phyloP scores from a whole-genome alignment of 2,329 filamentous ascomycete species.

The Teratosphaeria pseudoeucalypti region DNA sequence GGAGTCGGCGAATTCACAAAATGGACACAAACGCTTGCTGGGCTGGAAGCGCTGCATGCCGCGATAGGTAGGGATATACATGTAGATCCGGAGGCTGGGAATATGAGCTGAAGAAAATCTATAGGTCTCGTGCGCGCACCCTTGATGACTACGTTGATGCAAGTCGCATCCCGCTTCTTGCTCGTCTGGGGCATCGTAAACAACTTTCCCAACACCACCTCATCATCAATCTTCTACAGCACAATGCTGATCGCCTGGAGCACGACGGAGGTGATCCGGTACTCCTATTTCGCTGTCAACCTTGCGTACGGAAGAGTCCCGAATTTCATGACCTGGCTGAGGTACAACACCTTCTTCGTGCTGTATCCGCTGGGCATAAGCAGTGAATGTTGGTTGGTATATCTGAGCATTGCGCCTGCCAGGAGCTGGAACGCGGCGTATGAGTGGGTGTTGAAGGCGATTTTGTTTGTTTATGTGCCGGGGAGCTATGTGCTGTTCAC shows the following conservation, averaged over 20 bases:
- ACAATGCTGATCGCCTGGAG: slow-evolving; percentile 82
- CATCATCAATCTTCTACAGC: slow-evolving; percentile 51
- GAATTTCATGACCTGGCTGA: slow-evolving; percentile 60
- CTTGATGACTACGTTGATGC: slow-evolving; percentile 74
- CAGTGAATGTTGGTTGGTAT: slow-evolving; percentile 77
- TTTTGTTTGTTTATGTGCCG: slow-evolving; percentile 69
- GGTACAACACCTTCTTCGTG: slow-evolving; percentile 85
- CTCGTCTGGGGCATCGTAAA: slow-evolving; percentile 80
- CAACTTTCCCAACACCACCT: slow-evolving; percentile 57
- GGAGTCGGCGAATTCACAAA: slow-evolving; percentile 58
- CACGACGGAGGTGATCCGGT: slow-evolving; percentile 83
- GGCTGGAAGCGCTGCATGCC: slow-evolving; percentile 75
- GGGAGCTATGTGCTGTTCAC: slow-evolving; percentile 77
- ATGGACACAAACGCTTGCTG: slow-evolving; percentile 73
- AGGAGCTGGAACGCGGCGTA: slow-evolving; percentile 40
- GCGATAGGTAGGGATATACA: slow-evolving; percentile 50
- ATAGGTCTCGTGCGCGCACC: slow-evolving; percentile 77
- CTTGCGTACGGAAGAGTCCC: slow-evolving; percentile 51
- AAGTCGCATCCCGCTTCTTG: slow-evolving; percentile 76
- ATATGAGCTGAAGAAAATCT: background rate
- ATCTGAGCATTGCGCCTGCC: slow-evolving; percentile 52
- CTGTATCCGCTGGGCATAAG: slow-evolving; percentile 87
- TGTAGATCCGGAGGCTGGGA: background rate
- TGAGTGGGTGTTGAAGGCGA: slow-evolving; percentile 50
- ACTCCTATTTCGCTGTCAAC: slow-evolving; percentile 77